phyloP scores from a whole-genome alignment of 306 rosid genomes.

The Vigna angularis region DNA sequence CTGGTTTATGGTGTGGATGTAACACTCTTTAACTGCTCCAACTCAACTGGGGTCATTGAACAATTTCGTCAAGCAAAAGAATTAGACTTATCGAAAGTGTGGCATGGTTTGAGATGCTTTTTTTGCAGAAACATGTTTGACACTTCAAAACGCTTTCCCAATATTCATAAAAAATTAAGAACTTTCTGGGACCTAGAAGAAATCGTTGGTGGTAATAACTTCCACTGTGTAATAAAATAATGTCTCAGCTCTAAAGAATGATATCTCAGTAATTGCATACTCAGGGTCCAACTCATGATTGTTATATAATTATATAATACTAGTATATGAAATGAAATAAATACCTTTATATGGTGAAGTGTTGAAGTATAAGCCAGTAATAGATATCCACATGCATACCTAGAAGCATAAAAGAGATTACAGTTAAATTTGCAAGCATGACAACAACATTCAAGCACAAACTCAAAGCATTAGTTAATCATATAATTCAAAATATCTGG shows the following conservation, averaged over 20 bases:
- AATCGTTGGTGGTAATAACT: neutral
- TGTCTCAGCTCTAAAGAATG: neutral
- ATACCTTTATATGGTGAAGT: neutral
- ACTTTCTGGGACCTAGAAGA: neutral
- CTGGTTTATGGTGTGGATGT: slow-evolving; percentile 17
- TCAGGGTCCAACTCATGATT: neutral
- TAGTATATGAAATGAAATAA: neutral
- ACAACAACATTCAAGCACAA: neutral
- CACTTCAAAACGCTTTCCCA: neutral
- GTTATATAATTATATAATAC: neutral
- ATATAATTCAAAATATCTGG: neutral
- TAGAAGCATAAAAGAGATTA: neutral
- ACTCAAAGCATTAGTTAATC: neutral
- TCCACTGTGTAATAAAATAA: neutral
- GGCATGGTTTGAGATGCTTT: neutral
- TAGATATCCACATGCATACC: neutral
- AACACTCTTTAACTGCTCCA: slow-evolving; percentile 20
- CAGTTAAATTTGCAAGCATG: neutral
- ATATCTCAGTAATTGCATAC: neutral
- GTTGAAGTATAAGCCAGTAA: neutral
- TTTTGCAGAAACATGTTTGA: neutral
- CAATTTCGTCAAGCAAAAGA: neutral
- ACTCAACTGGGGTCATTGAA: slow-evolving; percentile 22
- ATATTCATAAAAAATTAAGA: neutral
- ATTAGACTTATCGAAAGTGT: neutral